Conservation (phyloP, 768 basidiomycete genomes). For the Suillus ampliporus region DNA sequence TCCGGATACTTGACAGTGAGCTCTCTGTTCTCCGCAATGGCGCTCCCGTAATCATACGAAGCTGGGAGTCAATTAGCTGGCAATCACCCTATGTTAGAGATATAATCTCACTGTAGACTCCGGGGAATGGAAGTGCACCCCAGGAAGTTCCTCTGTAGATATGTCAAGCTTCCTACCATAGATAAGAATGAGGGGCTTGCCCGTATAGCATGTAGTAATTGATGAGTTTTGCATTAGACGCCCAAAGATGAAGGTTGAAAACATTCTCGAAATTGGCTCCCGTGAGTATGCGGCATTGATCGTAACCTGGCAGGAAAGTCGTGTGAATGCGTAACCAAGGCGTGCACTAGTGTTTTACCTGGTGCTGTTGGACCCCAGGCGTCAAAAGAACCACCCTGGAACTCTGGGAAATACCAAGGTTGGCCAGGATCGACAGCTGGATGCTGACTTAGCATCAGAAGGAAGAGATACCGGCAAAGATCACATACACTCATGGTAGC, state of each 20-base stretch:
- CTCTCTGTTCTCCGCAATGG: constrained; percentile 70
- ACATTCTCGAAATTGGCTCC: constrained; percentile 79
- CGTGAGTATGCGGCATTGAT: constrained; percentile 66
- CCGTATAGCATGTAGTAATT: constrained; percentile 89
- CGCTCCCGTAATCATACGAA: constrained; percentile 84
- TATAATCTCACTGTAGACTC: constrained; percentile 58
- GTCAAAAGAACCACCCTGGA: constrained; percentile 80
- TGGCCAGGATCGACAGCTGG: constrained; percentile 50
- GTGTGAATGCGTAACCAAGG: constrained; percentile 10
- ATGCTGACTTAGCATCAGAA: constrained; percentile 10
- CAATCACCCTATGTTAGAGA: constrained; percentile 5
- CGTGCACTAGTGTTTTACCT: constrained; percentile 40
- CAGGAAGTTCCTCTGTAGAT: constrained; percentile 77
- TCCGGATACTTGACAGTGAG: constrained; percentile 75
- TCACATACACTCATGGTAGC: constrained; percentile 57
- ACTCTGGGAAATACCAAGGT: constrained; percentile 77
- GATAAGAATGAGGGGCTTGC: constrained; percentile 38
- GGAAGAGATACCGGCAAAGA: constrained; percentile 21
- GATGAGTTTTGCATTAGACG: constrained; percentile 80
- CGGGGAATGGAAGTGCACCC: constrained; percentile 81
- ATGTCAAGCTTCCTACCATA: constrained; percentile 5
- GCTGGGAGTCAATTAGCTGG: constrained; percentile 25
- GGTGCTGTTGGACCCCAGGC: constrained; percentile 81
- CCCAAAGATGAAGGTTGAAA: constrained; percentile 80
- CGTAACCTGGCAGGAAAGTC: constrained; percentile 53